These are phyloP conservation scores for Chytridium lagenaria DNA, from an alignment of 371 early-diverging fungal species.

Conservation along the genomic window DNA sequence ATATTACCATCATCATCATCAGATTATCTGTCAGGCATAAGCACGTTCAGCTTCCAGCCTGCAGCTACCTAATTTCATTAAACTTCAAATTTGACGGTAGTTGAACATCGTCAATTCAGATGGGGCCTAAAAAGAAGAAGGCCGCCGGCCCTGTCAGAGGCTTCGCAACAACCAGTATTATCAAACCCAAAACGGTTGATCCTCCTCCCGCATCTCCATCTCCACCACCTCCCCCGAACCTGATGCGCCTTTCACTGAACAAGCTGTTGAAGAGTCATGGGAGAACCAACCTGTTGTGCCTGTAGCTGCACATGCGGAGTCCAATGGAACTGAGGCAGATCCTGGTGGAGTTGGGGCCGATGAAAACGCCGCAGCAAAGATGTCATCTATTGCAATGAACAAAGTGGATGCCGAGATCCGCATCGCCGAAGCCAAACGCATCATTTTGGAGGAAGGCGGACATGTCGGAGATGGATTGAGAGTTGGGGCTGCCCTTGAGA, in stretches of 20 bases:
- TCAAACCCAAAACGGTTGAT: background rate
- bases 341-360: no score
- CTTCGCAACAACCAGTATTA: conserved; percentile 34
- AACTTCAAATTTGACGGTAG: no score
- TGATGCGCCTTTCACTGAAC: background rate
- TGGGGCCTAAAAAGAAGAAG: conserved; percentile 29
- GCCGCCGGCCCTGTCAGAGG: conserved; percentile 29
- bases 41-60: no score
- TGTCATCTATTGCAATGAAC: background rate
- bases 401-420: background rate
- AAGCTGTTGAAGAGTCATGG: background rate
- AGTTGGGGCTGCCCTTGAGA: background rate
- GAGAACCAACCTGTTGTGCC: background rate
- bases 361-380: background rate
- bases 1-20: no score
- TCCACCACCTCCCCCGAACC: background rate
- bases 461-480: background rate
- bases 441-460: background rate
- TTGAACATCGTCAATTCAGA: no score
- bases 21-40: no score
- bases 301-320: no score
- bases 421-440: background rate
- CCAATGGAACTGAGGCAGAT: no score
- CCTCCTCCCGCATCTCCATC: background rate
- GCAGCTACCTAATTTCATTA: no score